These are phyloP conservation scores for Zygosaccharomyces pseudobailii DNA, from an alignment of 1,139 yeast species.

Conservation along the genomic window DNA sequence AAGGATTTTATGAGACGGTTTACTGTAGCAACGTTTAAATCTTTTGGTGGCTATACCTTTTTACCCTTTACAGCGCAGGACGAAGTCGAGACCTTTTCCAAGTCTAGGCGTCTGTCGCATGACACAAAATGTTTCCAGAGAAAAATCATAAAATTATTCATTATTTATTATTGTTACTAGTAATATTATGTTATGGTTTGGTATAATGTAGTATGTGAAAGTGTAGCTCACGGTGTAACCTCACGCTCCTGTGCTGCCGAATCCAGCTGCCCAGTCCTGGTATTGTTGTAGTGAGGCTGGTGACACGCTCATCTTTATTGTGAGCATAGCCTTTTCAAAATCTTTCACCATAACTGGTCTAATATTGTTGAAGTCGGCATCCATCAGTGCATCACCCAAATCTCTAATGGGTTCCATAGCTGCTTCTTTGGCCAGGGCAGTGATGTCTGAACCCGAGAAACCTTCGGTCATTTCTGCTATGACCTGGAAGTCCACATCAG, in stretches of 20 bases:
- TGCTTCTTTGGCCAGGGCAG: conserved; percentile 65
- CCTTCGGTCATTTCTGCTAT: conserved; percentile 50
- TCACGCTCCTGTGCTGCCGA: conserved; percentile 37
- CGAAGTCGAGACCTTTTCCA: neutral
- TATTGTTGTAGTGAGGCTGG: conserved; percentile 48
- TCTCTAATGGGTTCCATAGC: conserved; percentile 68
- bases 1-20: neutral
- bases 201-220: neutral
- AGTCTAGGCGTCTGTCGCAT: neutral
- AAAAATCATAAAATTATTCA: neutral
- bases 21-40: neutral
- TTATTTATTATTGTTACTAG: neutral
- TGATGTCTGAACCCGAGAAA: conserved; percentile 60
- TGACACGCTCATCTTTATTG: conserved; percentile 55
- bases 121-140: neutral
- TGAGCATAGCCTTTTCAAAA: conserved; percentile 48
- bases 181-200: neutral
- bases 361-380: conserved; percentile 50
- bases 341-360: conserved; percentile 50
- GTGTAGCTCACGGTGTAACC: neutral
- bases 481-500: conserved; percentile 45
- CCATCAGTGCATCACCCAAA: conserved; percentile 51
- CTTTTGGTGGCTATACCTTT: neutral
- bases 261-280: conserved; percentile 46
- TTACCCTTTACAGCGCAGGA: conserved; percentile 1